Percentiles rank a stretch among this genome's conserved stretches.
Conservation (phyloP, 768 basidiomycete species). For the Tricholoma hemisulphureum region DNA sequence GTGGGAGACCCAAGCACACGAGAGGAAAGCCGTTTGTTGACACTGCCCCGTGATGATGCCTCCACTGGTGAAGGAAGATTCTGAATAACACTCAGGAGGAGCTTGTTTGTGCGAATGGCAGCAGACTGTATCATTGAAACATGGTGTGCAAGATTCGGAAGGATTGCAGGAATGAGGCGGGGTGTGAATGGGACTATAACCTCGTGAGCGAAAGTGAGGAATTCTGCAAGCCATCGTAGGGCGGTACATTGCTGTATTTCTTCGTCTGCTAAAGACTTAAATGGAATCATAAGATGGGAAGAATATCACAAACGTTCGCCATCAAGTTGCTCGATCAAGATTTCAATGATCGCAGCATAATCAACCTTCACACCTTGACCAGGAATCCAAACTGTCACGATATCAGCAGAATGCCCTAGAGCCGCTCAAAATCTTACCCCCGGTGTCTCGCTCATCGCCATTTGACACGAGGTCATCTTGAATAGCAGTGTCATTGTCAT, state of each 20-base stretch:
- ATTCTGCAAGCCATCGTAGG: conserved; percentile 90
- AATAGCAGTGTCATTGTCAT: conserved; percentile 39
- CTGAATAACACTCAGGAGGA: conserved; percentile 83
- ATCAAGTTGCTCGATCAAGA: conserved; percentile 83
- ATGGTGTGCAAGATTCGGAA: conserved; percentile 93
- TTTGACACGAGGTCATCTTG: conserved; percentile 49
- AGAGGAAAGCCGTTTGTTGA: conserved; percentile 31
- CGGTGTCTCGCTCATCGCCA: conserved; percentile 57
- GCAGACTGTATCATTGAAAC: conserved; percentile 84
- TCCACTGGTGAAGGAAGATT: conserved; percentile 74
- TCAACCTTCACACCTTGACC: conserved; percentile 93
- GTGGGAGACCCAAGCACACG: conserved; percentile 58
- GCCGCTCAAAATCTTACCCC: conserved; percentile 43
- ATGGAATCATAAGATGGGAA: conserved; percentile 1
- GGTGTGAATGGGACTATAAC: conserved; percentile 95
- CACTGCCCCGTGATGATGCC: conserved; percentile 26
- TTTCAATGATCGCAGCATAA: conserved; percentile 90
- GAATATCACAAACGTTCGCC: conserved; percentile 63
- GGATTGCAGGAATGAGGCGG: conserved; percentile 85
- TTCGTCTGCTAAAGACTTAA: conserved; percentile 57
- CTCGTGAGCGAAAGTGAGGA: conserved; percentile 82
- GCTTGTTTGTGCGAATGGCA: conserved; percentile 83
- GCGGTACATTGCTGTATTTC: conserved; percentile 95
- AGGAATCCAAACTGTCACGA: conserved; percentile 72
- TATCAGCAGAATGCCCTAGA: conserved; percentile 11